Base-by-base conservation (phyloP, 2,329 filamentous ascomycete genomes). In the Ustilaginoidea virens region DNA sequence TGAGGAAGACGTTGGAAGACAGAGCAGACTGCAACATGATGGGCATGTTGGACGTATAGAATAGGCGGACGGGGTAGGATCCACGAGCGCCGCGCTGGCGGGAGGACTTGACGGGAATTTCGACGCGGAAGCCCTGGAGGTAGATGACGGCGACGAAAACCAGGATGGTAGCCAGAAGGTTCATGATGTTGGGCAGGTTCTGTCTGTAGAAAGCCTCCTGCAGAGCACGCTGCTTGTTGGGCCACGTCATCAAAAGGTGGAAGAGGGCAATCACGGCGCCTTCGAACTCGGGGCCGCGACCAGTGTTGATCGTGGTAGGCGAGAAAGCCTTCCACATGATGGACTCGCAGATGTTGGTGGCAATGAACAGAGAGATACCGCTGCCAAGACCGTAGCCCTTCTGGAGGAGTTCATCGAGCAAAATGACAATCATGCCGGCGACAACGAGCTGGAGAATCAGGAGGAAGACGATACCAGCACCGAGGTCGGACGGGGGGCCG, bases 41-140 rank as follows among this genome's bases (percentile, higher is more conserved):
- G 53, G 90, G 90, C 92, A 98, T 98, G 79, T 98, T 98, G 57
- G 86, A 94, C 53, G 90, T 98, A 68, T 98, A 98, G 75, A 98
- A 98, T 35, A 98, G 81, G 51, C 92, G 87, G 57, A 98, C 75
- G 48, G 90, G 90, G 73, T 96, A 98, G 23, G 86, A 92, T 50
- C 87, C 92, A 49, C 90, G 87, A 55, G 92, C 90, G 60, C 90
- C 90, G 69, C 90, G 86, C 73, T 98, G 90, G 63, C 90, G 86
- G 47, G 85, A 87, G 36, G 86, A 94, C 77, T 98, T 98, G 71
- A 98, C 90, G 38, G 92, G 92, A 53, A 98, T 98, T 66, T 98
- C 90, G 52, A 98, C 90, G 44, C 90, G 90, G 83, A 98, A 96
- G 42, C 90, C 87, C 66, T 93, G 83, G 39, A 92, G 85, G 66